phyloP scores from a whole-genome alignment of 106 monocot genomes.

The Phalaenopsis aphrodite region DNA sequence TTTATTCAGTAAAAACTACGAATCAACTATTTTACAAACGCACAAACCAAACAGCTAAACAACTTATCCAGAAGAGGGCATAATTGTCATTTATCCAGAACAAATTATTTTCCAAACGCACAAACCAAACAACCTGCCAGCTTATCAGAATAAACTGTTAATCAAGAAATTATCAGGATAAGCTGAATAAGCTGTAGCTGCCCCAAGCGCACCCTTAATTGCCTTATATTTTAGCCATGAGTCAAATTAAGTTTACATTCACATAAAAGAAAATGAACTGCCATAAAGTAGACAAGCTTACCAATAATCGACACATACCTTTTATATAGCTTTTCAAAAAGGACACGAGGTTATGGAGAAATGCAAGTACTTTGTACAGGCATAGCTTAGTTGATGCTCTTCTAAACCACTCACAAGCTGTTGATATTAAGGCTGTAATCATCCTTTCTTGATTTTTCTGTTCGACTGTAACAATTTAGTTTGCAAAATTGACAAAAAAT shows the following conservation, averaged over 20 bases:
- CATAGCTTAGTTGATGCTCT: slow-evolving; percentile 38
- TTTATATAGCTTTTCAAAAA: slow-evolving; percentile 34
- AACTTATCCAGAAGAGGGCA: too few species aligned
- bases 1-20: too few species aligned
- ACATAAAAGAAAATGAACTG: neutral
- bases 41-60: too few species aligned
- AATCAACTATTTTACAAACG: too few species aligned
- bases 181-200: too few species aligned
- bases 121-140: too few species aligned
- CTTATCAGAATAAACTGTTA: too few species aligned
- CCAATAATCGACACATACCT: slow-evolving; percentile 28
- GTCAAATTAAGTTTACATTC: neutral
- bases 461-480: neutral
- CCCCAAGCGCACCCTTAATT: neutral
- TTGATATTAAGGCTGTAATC: slow-evolving; percentile 46
- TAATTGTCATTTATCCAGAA: too few species aligned
- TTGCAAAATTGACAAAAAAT: too few species aligned
- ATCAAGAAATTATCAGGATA: too few species aligned
- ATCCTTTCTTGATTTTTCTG: slow-evolving; percentile 43
- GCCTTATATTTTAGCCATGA: neutral
- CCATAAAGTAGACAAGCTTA: neutral
- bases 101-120: too few species aligned
- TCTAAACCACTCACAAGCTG: slow-evolving; percentile 39
- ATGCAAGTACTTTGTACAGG: slow-evolving; percentile 45
- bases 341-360: slow-evolving; percentile 39